These are phyloP conservation scores for Macrolepiota albuminosa DNA, from an alignment of 768 basidiomycete genomes.

Conservation along the genomic window DNA sequence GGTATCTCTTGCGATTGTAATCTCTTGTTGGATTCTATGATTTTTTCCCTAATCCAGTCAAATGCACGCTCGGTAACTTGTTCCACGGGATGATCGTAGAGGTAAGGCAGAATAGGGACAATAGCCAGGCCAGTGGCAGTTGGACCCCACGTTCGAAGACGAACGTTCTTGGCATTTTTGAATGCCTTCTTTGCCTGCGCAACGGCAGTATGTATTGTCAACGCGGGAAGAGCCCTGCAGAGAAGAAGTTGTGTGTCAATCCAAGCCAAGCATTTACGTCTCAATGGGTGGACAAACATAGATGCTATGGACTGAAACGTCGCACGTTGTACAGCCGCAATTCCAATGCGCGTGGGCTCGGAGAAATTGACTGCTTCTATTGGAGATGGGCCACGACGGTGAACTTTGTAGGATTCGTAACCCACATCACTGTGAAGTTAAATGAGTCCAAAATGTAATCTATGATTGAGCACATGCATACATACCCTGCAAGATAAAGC, in stretches of 20 bases:
- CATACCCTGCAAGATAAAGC: conserved; percentile 65
- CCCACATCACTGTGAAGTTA: conserved; percentile 52
- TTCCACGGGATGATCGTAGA: conserved; percentile 81
- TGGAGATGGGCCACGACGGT: conserved; percentile 59
- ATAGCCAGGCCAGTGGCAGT: conserved; percentile 69
- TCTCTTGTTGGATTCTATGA: conserved; percentile 35
- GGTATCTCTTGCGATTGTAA: background rate
- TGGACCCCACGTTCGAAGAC: conserved; percentile 69
- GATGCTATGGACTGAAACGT: conserved; percentile 80
- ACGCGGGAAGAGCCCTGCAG: conserved; percentile 71
- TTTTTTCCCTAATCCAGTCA: conserved; percentile 60
- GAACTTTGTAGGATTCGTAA: conserved; percentile 79
- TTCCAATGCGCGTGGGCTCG: conserved; percentile 61
- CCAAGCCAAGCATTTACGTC: conserved; percentile 1
- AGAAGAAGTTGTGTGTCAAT: conserved; percentile 7
- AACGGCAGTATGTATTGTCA: conserved; percentile 83
- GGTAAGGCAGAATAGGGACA: conserved; percentile 68
- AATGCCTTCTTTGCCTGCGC: conserved; percentile 68
- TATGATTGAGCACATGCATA: conserved; percentile 13
- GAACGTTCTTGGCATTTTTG: conserved; percentile 49
- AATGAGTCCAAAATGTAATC: background rate
- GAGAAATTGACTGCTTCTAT: conserved; percentile 67
- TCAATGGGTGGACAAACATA: conserved; percentile 46
- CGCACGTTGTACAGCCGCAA: conserved; percentile 72
- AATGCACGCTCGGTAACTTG: conserved; percentile 61